Evolutionary conservation across 192 early-diverging fungal genomes (phyloP).

Genomic region (Coemansia sp.): DNA sequence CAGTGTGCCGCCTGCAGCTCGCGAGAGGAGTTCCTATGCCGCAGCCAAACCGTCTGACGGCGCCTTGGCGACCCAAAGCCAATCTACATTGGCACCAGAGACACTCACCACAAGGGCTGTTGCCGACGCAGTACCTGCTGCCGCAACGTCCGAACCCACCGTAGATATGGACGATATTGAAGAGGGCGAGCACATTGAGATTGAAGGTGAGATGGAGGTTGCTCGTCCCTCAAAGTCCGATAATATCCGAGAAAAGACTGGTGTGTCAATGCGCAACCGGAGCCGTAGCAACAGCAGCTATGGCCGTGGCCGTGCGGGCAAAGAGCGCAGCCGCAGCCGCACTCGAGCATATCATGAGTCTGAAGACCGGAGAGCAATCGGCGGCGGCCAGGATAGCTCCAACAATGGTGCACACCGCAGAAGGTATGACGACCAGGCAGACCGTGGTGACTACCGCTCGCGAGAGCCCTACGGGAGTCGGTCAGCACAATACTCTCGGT

Average conservation of each 20-base stretch:
- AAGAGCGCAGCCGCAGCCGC: conserved; percentile 20
- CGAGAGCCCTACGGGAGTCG: conserved; percentile 18
- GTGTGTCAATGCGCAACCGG: conserved; percentile 3
- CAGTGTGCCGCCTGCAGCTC: background rate
- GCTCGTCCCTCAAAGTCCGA: background rate
- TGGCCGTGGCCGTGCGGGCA: background rate
- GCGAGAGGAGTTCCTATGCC: conserved; percentile 10
- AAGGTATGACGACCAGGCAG: conserved; percentile 24
- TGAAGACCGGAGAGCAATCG: conserved; percentile 4
- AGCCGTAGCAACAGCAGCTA: conserved; percentile 16
- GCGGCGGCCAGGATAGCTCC: conserved; percentile 19
- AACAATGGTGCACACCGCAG: conserved; percentile 17
- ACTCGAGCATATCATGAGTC: conserved; percentile 12
- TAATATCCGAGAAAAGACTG: background rate
- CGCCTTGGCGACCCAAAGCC: background rate
- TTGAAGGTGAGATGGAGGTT: conserved; percentile 13
- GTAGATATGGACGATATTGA: conserved; percentile 42
- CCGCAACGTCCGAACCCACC: background rate
- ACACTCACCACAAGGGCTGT: background rate
- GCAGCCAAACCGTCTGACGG: background rate
- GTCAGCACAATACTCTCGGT: conserved; percentile 18
- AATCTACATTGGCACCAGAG: background rate
- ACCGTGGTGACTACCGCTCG: conserved; percentile 24
- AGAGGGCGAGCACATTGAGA: conserved; percentile 51
- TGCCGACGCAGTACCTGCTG: background rate